Conservation (phyloP, 2,329 filamentous ascomycete species). For the Aspergillus arachidicola region DNA sequence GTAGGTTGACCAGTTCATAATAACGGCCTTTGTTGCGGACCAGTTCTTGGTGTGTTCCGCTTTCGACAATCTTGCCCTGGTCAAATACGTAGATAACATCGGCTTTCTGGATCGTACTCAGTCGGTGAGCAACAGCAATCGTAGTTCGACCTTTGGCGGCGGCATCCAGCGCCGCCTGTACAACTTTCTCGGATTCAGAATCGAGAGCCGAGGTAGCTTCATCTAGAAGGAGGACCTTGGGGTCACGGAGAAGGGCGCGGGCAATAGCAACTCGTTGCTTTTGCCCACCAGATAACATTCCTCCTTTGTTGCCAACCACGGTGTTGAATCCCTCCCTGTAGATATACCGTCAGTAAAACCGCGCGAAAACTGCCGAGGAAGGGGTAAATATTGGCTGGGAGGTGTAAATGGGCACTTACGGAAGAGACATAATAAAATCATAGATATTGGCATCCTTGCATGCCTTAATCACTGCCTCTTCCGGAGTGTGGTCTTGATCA, state of each 20-base stretch:
- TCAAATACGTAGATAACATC: conserved; percentile 98
- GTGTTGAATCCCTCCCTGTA: conserved; percentile 76
- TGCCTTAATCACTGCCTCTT: conserved; percentile 73
- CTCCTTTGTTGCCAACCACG: conserved; percentile 82
- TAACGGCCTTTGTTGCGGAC: conserved; percentile 73
- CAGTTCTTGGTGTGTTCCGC: conserved; percentile 75
- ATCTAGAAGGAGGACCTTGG: conserved; percentile 81
- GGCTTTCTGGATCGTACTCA: conserved; percentile 92
- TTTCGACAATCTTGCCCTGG: conserved; percentile 81
- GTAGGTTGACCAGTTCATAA: conserved; percentile 76
- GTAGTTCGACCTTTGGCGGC: conserved; percentile 85
- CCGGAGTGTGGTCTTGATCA: conserved; percentile 65
- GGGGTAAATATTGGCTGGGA: background rate
- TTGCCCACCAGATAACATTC: conserved; percentile 84
- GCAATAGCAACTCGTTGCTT: conserved; percentile 95
- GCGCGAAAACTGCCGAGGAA: background rate
- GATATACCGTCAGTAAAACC: conserved; percentile 22
- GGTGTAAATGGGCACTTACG: conserved; percentile 47
- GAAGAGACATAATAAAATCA: conserved; percentile 84
- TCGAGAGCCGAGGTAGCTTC: conserved; percentile 66
- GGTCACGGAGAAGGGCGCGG: conserved; percentile 84
- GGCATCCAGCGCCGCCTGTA: conserved; percentile 74
- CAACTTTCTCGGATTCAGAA: conserved; percentile 54
- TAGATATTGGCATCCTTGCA: conserved; percentile 92
- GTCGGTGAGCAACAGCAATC: conserved; percentile 88